These are phyloP conservation scores for Fraxinus albicans DNA, from an alignment of 305 asterid genomes.

Conservation along the genomic window DNA sequence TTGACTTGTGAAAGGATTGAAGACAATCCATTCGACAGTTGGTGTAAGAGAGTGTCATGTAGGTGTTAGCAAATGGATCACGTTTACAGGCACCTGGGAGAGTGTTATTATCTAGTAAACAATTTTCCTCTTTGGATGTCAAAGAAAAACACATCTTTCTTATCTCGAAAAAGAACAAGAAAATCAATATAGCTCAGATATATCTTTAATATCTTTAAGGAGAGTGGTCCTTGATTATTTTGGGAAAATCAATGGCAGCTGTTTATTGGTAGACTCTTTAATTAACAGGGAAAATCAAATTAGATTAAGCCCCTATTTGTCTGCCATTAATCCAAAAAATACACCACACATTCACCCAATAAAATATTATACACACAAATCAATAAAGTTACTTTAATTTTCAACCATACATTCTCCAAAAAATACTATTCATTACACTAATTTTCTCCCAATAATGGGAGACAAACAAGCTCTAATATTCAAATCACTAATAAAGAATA, in stretches of 20 bases:
- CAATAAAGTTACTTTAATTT: no score
- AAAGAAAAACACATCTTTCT: not conserved
- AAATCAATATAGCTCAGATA: not conserved
- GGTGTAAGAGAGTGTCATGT: not conserved
- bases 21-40: not conserved
- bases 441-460: no score
- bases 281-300: not conserved
- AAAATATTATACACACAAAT: no score
- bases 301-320: no score
- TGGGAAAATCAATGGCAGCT: not conserved
- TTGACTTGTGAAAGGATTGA: not conserved
- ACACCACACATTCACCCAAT: no score
- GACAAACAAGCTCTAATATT: not conserved
- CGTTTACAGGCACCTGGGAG: not conserved
- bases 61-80: not conserved
- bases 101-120: not conserved
- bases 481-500: not conserved
- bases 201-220: not conserved
- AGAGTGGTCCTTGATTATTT: not conserved
- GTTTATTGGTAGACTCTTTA: not conserved
- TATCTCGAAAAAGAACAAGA: not conserved
- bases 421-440: no score
- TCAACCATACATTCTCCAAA: no score
- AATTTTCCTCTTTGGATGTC: not conserved
- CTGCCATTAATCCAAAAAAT: no score